These are phyloP conservation scores for Mycosphaerelloides madeirae DNA, from an alignment of 2,329 filamentous ascomycete species.

Conservation along the genomic window DNA sequence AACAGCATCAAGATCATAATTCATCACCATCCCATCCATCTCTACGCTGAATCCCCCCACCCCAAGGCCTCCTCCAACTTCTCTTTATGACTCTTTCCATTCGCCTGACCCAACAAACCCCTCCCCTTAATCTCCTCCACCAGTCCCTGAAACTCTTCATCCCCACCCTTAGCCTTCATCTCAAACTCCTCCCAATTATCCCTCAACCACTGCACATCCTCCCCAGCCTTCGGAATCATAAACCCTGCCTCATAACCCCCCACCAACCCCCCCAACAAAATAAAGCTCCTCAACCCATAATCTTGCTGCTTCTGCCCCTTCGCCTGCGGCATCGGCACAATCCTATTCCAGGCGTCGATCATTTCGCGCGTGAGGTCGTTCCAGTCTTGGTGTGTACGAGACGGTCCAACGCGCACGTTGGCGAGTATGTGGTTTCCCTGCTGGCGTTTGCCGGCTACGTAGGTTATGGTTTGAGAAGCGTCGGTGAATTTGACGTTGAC, in stretches of 20 bases:
- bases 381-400: constrained; percentile 30
- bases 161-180: constrained; percentile 30
- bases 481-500: constrained; percentile 42
- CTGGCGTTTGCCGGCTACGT: constrained; percentile 35
- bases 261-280: constrained; percentile 27
- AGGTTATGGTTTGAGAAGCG: constrained; percentile 18
- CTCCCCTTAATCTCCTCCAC: constrained; percentile 31
- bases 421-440: constrained; percentile 33
- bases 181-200: constrained; percentile 33
- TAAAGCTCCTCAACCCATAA: constrained; percentile 22
- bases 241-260: constrained; percentile 33
- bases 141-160: constrained; percentile 33
- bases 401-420: constrained; percentile 33
- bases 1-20: not conserved
- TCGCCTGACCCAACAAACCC: constrained; percentile 21
- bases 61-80: constrained; percentile 28
- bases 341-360: constrained; percentile 25
- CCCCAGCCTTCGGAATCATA: constrained; percentile 10
- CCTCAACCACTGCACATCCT: constrained; percentile 17
- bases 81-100: constrained; percentile 15
- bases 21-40: not conserved
- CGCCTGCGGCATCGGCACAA: constrained; percentile 23
- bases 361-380: constrained; percentile 26
- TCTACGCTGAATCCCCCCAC: constrained; percentile 26
- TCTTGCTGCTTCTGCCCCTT: constrained; percentile 14